A percentile compares a stretch with the other conserved stretches of the same genome.
Evolutionary conservation across 2,329 filamentous ascomycete genomes (phyloP).

Genomic region (Fusarium compactum): DNA sequence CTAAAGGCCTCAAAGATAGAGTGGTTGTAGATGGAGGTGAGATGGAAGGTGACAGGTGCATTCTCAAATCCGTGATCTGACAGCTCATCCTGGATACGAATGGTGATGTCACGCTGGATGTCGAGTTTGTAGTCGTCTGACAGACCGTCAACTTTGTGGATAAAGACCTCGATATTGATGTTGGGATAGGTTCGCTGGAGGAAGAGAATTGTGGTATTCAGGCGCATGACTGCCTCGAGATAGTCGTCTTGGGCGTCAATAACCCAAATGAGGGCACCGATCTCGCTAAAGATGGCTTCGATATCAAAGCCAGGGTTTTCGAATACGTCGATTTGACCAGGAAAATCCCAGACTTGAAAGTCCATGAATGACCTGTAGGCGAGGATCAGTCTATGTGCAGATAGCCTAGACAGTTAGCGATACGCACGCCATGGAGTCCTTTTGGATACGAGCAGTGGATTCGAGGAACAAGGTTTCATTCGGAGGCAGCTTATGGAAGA

Average conservation of each 20-base stretch:
- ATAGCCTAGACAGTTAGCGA: neutral
- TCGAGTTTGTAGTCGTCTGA: conserved; percentile 97
- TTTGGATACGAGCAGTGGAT: conserved; percentile 93
- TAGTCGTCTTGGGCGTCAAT: conserved; percentile 99
- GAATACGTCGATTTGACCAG: conserved; percentile 90
- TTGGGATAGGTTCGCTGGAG: conserved; percentile 89
- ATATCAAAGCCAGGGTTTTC: conserved; percentile 90
- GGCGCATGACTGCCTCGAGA: conserved; percentile 85
- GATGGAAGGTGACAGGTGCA: conserved; percentile 91
- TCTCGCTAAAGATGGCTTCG: conserved; percentile 92
- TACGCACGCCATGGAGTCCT: conserved; percentile 91
- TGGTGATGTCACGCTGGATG: conserved; percentile 95
- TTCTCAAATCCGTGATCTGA: conserved; percentile 94
- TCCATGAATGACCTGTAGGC: conserved; percentile 91
- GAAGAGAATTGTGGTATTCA: conserved; percentile 90
- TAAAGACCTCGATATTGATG: conserved; percentile 98
- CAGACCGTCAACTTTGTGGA: conserved; percentile 98
- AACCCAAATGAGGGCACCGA: conserved; percentile 96
- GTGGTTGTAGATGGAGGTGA: conserved; percentile 98
- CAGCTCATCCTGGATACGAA: conserved; percentile 95
- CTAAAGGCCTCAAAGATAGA: conserved; percentile 98
- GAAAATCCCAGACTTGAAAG: conserved; percentile 98
- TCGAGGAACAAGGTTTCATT: conserved; percentile 96
- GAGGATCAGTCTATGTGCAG: neutral
- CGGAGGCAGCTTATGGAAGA: conserved; percentile 98